Evolutionary conservation across 768 basidiomycete species (phyloP).

Genomic region (Leccinum disarticulatum): DNA sequence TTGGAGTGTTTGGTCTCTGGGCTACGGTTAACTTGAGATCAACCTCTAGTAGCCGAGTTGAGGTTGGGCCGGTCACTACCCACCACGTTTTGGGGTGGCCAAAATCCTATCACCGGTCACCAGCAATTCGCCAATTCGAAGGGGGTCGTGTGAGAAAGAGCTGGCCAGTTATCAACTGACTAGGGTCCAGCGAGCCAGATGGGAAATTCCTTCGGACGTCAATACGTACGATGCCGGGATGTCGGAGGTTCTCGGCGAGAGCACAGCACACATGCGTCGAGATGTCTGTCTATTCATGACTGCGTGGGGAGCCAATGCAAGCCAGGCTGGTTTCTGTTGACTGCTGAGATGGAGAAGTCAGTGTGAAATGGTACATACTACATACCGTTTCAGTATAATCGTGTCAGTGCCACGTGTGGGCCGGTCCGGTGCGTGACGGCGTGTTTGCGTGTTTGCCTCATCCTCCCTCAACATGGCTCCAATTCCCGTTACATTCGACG

Average conservation of each 20-base stretch:
- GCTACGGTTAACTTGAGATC: not conserved
- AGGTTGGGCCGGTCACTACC: not conserved
- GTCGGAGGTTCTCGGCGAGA: not conserved
- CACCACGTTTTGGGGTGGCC: not conserved
- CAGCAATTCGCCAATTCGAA: not conserved
- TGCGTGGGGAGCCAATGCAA: not conserved
- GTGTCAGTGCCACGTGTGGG: not conserved
- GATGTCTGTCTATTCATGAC: not conserved
- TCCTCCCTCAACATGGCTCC: slow-evolving; percentile 53
- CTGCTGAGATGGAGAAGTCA: not conserved
- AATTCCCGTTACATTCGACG: slow-evolving; percentile 52
- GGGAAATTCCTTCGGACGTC: not conserved
- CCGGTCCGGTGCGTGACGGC: not conserved
- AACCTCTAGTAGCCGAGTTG: not conserved
- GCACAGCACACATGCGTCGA: not conserved
- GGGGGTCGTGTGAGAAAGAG: not conserved
- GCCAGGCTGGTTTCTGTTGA: not conserved
- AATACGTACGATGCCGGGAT: not conserved
- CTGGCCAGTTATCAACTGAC: not conserved
- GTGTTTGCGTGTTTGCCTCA: not conserved
- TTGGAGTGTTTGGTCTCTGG: not conserved
- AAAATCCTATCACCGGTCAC: not conserved
- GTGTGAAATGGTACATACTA: too few relatives aligned
- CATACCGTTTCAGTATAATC: too few relatives aligned
- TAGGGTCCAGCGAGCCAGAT: not conserved